phyloP scores from a whole-genome alignment of 2,329 filamentous ascomycete genomes.

The Colletotrichum horii region DNA sequence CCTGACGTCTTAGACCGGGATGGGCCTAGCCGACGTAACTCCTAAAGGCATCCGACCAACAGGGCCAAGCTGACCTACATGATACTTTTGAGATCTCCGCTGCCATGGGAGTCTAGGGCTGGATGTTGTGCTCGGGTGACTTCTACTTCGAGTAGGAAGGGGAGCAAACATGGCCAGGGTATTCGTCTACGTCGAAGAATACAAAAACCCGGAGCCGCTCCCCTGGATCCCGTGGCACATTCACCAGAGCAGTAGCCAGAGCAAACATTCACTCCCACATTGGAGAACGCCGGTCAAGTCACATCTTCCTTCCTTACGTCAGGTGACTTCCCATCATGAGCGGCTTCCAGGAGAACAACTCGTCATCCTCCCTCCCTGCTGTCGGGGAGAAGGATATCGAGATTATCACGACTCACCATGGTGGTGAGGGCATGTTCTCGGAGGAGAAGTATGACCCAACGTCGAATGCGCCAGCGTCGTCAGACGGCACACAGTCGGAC shows the following conservation, averaged over 20 bases:
- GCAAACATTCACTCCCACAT: neutral
- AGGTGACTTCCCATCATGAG: neutral
- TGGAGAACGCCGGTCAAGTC: neutral
- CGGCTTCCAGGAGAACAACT: neutral
- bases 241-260: neutral
- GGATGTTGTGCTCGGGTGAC: neutral
- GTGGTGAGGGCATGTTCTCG: neutral
- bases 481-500: constrained; percentile 8
- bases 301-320: neutral
- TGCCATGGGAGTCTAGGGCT: neutral
- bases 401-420: neutral
- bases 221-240: neutral
- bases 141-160: neutral
- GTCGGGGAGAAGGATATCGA: constrained; percentile 5
- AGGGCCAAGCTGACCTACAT: neutral
- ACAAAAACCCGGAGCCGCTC: neutral
- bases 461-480: neutral
- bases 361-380: neutral
- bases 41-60: neutral
- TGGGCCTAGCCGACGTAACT: neutral
- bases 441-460: neutral
- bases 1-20: neutral
- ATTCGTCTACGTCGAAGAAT: neutral
- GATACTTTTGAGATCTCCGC: neutral
- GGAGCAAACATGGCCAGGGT: constrained; percentile 4